Percentiles rank a stretch among this genome's conserved stretches.
These are phyloP conservation scores for Neonectria hederae DNA, from an alignment of 2,329 filamentous ascomycete species.

Conservation along the genomic window DNA sequence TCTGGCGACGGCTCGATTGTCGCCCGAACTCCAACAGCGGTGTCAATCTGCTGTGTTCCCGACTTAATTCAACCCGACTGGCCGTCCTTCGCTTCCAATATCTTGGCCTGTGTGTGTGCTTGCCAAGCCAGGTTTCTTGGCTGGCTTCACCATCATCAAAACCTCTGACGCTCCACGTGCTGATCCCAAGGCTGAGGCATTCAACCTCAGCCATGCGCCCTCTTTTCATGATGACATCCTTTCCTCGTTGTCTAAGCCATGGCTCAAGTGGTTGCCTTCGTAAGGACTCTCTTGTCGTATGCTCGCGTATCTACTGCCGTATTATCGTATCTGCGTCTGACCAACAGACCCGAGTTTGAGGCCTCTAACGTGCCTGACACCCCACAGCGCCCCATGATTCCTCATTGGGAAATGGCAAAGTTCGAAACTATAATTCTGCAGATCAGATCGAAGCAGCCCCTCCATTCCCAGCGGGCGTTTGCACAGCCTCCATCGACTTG, in stretches of 20 bases:
- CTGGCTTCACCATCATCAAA: background rate
- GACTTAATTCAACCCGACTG: background rate
- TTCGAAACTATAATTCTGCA: background rate
- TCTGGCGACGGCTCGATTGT: slow-evolving; percentile 10
- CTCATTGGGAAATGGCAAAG: background rate
- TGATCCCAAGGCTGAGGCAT: background rate
- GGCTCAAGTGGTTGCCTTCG: background rate
- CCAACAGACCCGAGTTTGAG: background rate
- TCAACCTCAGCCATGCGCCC: background rate
- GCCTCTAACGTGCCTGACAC: background rate
- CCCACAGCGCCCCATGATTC: background rate
- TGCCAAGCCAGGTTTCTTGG: background rate
- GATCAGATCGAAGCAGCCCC: background rate
- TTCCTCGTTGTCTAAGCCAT: background rate
- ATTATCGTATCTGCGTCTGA: background rate
- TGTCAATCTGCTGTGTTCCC: background rate
- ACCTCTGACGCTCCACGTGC: background rate
- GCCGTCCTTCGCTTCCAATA: background rate
- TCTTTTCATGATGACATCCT: too few species aligned
- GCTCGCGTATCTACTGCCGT: background rate
- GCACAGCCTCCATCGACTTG: background rate
- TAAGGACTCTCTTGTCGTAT: background rate
- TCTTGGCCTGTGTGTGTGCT: background rate
- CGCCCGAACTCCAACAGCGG: slow-evolving; percentile 14
- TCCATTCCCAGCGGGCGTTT: background rate